phyloP scores from a whole-genome alignment of 2,329 filamentous ascomycete genomes.

The Curvularia lunata region DNA sequence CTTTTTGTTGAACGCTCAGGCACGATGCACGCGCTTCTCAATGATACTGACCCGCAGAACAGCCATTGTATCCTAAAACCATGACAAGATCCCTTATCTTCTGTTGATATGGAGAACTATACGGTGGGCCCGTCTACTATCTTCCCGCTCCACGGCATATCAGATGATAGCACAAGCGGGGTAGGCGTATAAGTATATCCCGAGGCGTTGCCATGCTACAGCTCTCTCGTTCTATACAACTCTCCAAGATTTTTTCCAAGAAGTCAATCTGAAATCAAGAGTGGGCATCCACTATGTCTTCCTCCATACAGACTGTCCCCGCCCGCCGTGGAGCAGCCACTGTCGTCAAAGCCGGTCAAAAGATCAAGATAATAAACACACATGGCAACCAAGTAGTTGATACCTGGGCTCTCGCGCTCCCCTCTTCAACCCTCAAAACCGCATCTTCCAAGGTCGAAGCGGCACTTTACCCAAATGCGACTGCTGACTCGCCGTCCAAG shows the following conservation, averaged over 20 bases:
- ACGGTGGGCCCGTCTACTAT: conserved; percentile 17
- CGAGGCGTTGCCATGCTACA: neutral
- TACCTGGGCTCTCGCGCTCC: conserved; percentile 56
- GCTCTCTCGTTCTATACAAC: neutral
- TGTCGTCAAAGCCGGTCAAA: conserved; percentile 46
- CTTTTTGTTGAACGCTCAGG: neutral
- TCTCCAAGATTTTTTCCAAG: neutral
- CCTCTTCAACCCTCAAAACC: conserved; percentile 26
- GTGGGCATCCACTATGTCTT: conserved; percentile 17
- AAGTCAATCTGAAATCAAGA: neutral
- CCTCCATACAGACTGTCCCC: conserved; percentile 46
- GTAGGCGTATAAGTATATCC: conserved; percentile 10
- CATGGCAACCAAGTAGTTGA: conserved; percentile 59
- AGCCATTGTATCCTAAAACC: conserved; percentile 7
- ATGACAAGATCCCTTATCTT: conserved; percentile 11
- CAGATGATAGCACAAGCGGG: conserved; percentile 16
- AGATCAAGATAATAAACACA: conserved; percentile 56
- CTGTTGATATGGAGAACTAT: neutral
- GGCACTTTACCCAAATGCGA: conserved; percentile 39
- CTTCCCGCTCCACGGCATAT: conserved; percentile 20
- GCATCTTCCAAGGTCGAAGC: conserved; percentile 35
- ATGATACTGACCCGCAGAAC: neutral
- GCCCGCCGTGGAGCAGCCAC: conserved; percentile 55
- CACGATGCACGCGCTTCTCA: neutral
- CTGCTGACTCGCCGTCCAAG: conserved; percentile 25